Evolutionary conservation across 2,329 filamentous ascomycete species (phyloP), one percentile per base, ranked within the genome.

Genomic region (Paraconiothyrium brasiliense): DNA sequence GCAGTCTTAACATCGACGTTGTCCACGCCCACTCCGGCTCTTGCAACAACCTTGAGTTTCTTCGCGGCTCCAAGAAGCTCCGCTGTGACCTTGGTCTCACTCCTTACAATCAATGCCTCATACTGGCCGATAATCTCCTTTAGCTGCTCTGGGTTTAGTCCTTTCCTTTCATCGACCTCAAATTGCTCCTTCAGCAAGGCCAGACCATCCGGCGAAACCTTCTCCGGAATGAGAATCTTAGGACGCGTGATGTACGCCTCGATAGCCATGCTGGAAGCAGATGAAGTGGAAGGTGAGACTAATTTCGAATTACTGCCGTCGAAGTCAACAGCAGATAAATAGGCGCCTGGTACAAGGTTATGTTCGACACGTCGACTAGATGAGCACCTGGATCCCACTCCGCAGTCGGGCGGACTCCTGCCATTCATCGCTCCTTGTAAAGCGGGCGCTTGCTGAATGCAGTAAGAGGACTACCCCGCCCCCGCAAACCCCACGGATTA

Each of bases 1-100:
- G 92, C 92, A 8, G 88, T 86, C 37, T 87, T 82, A 0, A 94
- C 89, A 73, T 94, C 84, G 52, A 95, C 92, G 79, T 94, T 94
- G 79, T 94, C 91, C 27, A 94, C 91, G 35, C 71, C 92, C 1
- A 94, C 92, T 13, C 92, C 92, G 13, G 92, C 92, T 63, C 92
- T 84, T 2, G 91, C 92, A 24, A 95, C 91, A 9, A 94, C 92
- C 67, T 90, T 90, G 55, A 94, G 84, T 61, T 87, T 90, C 67
- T 83, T 86, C 10, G 87, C 91, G 1, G 89, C 89, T 13, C 82
- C 79, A 13, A 94, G 83, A 0, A 94, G 83, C 2, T 85, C 81
- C 0, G 89, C 85, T 0, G 90, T 94, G 62, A 94, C 91, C 72
- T 93, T 91, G 1, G 92, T 94, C 79, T 93, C 92, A 41, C 91